Evolutionary conservation across 306 rosid species (phyloP).

Genomic region (Fragaria iinumae): DNA sequence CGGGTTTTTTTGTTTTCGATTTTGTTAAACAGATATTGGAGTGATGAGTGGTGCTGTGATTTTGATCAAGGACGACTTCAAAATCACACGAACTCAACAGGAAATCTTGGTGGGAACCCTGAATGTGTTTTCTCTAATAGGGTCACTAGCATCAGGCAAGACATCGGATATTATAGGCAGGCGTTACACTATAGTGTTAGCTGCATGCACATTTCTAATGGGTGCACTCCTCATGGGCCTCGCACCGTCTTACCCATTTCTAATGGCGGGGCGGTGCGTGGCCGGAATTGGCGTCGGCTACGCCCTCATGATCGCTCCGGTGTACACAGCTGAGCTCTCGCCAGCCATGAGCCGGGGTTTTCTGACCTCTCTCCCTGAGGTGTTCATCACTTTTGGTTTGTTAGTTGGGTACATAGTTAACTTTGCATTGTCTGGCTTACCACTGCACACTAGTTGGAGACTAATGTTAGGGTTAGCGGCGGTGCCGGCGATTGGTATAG

Average conservation of each 20-base stretch:
- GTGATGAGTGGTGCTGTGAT: constrained; percentile 92
- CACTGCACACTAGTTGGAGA: constrained; percentile 55
- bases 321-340: constrained; percentile 74
- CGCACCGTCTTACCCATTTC: constrained; percentile 61
- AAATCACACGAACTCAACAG: constrained; percentile 54
- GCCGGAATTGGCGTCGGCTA: constrained; percentile 84
- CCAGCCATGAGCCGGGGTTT: constrained; percentile 68
- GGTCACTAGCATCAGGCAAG: constrained; percentile 74
- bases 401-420: constrained; percentile 65
- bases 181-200: constrained; percentile 64
- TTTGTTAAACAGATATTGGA: constrained; percentile 50
- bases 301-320: constrained; percentile 70
- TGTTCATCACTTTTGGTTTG: constrained; percentile 68
- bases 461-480: constrained; percentile 76
- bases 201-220: constrained; percentile 54
- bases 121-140: constrained; percentile 64
- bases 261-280: constrained; percentile 57
- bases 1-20: not conserved
- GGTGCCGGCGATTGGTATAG: constrained; percentile 48
- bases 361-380: constrained; percentile 78
- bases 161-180: constrained; percentile 71
- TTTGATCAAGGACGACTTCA: constrained; percentile 50
- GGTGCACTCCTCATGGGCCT: constrained; percentile 80
- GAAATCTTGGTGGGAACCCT: constrained; percentile 71
- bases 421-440: constrained; percentile 51